A percentile compares a stretch with the other conserved stretches of the same genome.
These are phyloP conservation scores for Mycocentrospora acerina DNA, from an alignment of 2,329 filamentous ascomycete genomes.

Conservation along the genomic window DNA sequence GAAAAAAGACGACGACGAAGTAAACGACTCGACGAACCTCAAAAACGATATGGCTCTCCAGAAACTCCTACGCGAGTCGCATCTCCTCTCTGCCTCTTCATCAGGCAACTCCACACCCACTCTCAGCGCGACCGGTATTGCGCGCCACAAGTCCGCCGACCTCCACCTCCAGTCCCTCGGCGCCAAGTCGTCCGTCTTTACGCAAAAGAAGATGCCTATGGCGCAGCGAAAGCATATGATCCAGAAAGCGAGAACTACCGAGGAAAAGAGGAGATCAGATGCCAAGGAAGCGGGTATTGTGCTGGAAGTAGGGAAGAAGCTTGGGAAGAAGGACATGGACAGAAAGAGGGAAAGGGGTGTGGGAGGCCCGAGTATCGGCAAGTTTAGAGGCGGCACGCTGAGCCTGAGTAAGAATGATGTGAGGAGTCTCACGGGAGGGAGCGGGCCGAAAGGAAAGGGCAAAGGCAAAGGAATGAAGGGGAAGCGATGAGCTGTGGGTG, in stretches of 20 bases:
- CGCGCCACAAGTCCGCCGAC: slow-evolving; percentile 79
- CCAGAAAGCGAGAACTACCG: slow-evolving; percentile 64
- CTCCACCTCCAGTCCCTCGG: slow-evolving; percentile 80
- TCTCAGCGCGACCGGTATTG: slow-evolving; percentile 60
- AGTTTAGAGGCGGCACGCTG: slow-evolving; percentile 76
- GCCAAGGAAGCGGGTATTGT: slow-evolving; percentile 90
- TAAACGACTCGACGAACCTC: slow-evolving; percentile 65
- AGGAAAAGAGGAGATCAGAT: slow-evolving; percentile 71
- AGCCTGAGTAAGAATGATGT: slow-evolving; percentile 78
- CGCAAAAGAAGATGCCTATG: slow-evolving; percentile 88
- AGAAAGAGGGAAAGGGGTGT: slow-evolving; percentile 61
- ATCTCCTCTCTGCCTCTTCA: slow-evolving; percentile 68
- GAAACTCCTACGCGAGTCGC: slow-evolving; percentile 85
- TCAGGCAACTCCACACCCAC: slow-evolving; percentile 45
- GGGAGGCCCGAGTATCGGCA: slow-evolving; percentile 77
- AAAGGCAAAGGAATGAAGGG: slow-evolving; percentile 11
- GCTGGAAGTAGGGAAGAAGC: slow-evolving; percentile 62
- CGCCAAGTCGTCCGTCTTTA: slow-evolving; percentile 71
- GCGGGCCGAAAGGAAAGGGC: slow-evolving; percentile 49
- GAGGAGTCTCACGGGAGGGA: slow-evolving; percentile 57
- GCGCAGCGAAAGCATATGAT: slow-evolving; percentile 81
- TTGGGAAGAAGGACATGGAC: slow-evolving; percentile 50
- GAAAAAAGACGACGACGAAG: slow-evolving; percentile 46
- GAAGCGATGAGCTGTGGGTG: slow-evolving; percentile 8
- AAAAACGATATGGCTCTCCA: slow-evolving; percentile 93